These are phyloP conservation scores for Moesziomyces globuligerus DNA, from an alignment of 1,284 basidiomycete species.

Conservation along the genomic window DNA sequence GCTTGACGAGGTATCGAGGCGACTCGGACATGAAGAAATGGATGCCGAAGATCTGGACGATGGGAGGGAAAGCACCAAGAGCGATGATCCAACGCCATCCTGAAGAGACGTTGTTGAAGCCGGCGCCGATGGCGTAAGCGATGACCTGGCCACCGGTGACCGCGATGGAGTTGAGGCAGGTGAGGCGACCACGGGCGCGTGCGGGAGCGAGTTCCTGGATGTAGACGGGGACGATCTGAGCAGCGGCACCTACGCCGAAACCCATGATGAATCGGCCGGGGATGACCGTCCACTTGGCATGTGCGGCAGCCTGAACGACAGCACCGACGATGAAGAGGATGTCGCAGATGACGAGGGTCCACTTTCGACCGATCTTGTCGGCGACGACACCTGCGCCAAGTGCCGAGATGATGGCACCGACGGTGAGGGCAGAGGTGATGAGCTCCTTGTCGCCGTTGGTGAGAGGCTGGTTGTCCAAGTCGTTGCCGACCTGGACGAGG, in stretches of 20 bases:
- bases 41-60: conserved; percentile 63
- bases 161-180: conserved; percentile 67
- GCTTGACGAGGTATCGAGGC: conserved; percentile 66
- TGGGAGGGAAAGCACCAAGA: conserved; percentile 66
- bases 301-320: conserved; percentile 66
- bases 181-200: conserved; percentile 67
- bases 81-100: conserved; percentile 69
- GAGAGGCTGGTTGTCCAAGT: conserved; percentile 33
- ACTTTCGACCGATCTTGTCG: conserved; percentile 68
- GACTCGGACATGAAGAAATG: conserved; percentile 67
- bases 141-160: conserved; percentile 69
- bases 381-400: conserved; percentile 62
- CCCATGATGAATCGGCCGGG: conserved; percentile 69
- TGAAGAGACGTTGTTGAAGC: conserved; percentile 47
- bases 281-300: conserved; percentile 66
- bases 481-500: conserved; percentile 42
- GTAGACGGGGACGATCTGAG: conserved; percentile 67
- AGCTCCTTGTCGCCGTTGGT: conserved; percentile 50
- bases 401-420: conserved; percentile 57
- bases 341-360: conserved; percentile 58
- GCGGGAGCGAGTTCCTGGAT: conserved; percentile 69
- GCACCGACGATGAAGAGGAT: conserved; percentile 66
- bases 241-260: conserved; percentile 66
- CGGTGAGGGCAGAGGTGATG: conserved; percentile 48
- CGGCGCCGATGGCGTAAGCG: conserved; percentile 65